A percentile compares a stretch with the other conserved stretches of the same genome.
Evolutionary conservation across 352 stramenopile species (phyloP).

Genomic region (Plasmopara halstedii): DNA sequence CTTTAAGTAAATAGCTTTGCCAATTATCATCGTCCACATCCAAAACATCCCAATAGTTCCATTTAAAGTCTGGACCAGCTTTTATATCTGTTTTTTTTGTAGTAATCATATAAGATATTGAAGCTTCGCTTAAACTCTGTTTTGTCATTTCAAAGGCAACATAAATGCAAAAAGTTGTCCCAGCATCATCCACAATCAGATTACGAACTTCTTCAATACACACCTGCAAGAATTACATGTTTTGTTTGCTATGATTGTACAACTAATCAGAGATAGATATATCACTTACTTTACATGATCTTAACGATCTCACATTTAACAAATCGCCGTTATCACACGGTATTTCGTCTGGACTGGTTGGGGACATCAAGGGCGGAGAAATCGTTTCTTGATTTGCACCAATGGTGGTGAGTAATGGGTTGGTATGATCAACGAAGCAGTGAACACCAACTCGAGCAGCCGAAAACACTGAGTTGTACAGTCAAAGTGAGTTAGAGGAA

Average conservation of each 20-base stretch:
- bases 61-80: not conserved
- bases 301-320: not conserved
- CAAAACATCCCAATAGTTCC: conserved; percentile 1
- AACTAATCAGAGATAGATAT: not conserved
- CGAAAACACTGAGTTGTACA: not conserved
- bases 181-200: not conserved
- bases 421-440: conserved; percentile 2
- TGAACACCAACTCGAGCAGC: conserved; percentile 1
- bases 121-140: not conserved
- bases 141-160: not conserved
- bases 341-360: conserved; percentile 1
- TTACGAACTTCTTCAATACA: conserved; percentile 3
- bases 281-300: not conserved
- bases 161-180: not conserved
- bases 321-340: not conserved
- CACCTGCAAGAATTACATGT: not conserved
- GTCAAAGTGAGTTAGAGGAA: not conserved
- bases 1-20: not conserved
- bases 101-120: not conserved
- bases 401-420: not conserved
- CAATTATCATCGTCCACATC: not conserved
- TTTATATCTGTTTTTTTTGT: not conserved
- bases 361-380: not conserved
- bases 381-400: not conserved
- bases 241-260: not conserved